These are phyloP conservation scores for Hibiscus trionum DNA, from an alignment of 345 rosid genomes.

Conservation along the genomic window DNA sequence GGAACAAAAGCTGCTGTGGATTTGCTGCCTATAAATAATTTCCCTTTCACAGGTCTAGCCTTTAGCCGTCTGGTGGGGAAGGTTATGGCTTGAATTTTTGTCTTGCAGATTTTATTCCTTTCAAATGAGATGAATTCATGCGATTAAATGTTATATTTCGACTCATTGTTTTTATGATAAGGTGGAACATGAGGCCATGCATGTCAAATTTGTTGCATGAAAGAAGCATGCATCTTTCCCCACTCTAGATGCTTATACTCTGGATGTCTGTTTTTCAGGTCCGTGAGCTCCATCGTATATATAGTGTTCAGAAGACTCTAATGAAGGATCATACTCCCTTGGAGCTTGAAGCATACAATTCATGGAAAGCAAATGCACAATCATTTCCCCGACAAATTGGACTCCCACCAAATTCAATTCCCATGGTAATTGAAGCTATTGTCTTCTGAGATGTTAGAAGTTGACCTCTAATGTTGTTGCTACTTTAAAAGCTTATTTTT, in stretches of 20 bases:
- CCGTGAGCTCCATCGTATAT: conserved; percentile 37
- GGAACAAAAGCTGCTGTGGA: background rate
- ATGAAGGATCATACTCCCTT: conserved; percentile 25
- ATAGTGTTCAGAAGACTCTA: conserved; percentile 29
- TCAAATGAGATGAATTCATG: background rate
- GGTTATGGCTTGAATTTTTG: background rate
- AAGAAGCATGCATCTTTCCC: background rate
- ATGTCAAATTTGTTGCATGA: background rate
- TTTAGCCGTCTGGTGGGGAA: background rate
- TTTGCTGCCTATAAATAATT: background rate
- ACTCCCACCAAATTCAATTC: conserved; percentile 5
- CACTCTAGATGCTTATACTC: background rate
- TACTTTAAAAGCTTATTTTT: background rate
- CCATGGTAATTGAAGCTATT: conserved; percentile 20
- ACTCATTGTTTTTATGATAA: background rate
- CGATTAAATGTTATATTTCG: background rate
- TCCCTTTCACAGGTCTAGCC: background rate
- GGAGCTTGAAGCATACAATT: conserved; percentile 14
- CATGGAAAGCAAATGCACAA: conserved; percentile 20
- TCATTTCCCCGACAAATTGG: conserved; percentile 12
- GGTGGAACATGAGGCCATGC: background rate
- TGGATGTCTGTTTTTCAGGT: conserved; percentile 26
- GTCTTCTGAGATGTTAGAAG: background rate
- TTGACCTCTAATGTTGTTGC: background rate
- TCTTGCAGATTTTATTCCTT: conserved; percentile 1